Conservation (phyloP, 2,329 filamentous ascomycete genomes). For the Cordyceps tenuipes region DNA sequence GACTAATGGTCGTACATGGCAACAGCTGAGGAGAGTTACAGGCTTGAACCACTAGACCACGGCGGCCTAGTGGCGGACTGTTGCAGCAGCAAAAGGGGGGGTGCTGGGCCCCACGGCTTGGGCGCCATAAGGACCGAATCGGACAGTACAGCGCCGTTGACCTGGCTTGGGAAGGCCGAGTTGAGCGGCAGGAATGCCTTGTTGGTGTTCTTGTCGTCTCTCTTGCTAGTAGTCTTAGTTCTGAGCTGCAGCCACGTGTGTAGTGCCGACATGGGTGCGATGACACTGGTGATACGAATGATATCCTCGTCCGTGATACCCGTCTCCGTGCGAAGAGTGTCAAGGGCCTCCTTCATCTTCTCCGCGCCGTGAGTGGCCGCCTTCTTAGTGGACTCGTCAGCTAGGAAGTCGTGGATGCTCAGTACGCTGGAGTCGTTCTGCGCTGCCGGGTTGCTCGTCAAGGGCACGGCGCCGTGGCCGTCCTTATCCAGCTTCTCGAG, state of each 20-base stretch:
- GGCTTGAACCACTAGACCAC: too few relatives aligned
- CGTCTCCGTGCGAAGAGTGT: slow-evolving; percentile 17
- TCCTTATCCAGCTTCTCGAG: slow-evolving; percentile 14
- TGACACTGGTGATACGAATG: slow-evolving; percentile 15
- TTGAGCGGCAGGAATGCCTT: background rate
- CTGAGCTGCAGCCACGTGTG: slow-evolving; percentile 8
- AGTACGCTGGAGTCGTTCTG: background rate
- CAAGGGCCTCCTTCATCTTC: slow-evolving; percentile 16
- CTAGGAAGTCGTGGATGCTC: background rate
- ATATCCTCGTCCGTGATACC: slow-evolving; percentile 17
- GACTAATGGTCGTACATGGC: too few relatives aligned
- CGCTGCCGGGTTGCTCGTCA: background rate
- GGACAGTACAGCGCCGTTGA: background rate
- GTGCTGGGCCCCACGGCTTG: slow-evolving; percentile 21
- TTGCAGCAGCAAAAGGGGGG: too few relatives aligned
- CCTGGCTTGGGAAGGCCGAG: background rate
- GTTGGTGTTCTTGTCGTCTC: background rate
- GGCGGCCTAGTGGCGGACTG: too few relatives aligned
- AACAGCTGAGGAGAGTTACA: too few relatives aligned
- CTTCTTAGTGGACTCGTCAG: background rate
- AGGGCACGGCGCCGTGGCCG: slow-evolving; percentile 14
- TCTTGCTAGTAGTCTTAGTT: background rate
- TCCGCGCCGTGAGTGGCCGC: background rate
- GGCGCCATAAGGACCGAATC: slow-evolving; percentile 9
- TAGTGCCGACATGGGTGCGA: background rate